Percentiles rank a stretch among this genome's conserved stretches.
Conservation (phyloP, 2,329 filamentous ascomycete genomes). For the Penicillium nordicum region DNA sequence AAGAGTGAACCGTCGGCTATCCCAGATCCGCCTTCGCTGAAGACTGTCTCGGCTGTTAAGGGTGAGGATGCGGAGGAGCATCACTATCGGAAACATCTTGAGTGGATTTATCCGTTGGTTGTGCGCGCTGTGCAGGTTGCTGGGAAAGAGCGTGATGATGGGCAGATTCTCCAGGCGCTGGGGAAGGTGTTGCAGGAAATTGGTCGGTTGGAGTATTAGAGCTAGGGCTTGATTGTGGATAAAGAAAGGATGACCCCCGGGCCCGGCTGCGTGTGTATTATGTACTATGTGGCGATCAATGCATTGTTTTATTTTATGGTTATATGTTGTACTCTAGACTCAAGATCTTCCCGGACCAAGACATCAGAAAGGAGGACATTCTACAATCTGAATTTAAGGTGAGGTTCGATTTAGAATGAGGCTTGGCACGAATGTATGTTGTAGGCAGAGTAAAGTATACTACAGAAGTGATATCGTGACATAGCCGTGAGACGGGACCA, state of each 20-base stretch:
- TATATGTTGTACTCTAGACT: not conserved
- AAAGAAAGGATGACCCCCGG: not conserved
- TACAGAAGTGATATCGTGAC: conserved; percentile 22
- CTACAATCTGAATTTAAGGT: not conserved
- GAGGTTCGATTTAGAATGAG: not conserved
- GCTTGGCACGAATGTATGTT: not conserved
- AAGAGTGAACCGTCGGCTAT: conserved; percentile 69
- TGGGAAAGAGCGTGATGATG: conserved; percentile 40
- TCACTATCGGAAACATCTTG: conserved; percentile 67
- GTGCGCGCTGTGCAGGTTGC: conserved; percentile 39
- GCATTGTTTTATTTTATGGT: not conserved
- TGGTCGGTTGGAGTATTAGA: conserved; percentile 37
- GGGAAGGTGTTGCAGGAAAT: conserved; percentile 61
- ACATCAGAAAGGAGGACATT: too few species aligned
- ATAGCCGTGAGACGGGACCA: conserved; percentile 11
- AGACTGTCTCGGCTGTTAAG: conserved; percentile 24
- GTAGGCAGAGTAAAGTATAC: conserved; percentile 12
- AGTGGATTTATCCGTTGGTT: conserved; percentile 73
- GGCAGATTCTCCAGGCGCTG: conserved; percentile 47
- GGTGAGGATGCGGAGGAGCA: conserved; percentile 48
- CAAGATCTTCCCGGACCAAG: not conserved
- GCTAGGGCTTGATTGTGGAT: not conserved
- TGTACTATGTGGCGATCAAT: not conserved
- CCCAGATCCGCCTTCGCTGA: conserved; percentile 42
- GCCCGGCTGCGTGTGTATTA: not conserved